These are phyloP conservation scores for Solanum lycopersicoides DNA, from an alignment of 257 asterid genomes.

Conservation along the genomic window DNA sequence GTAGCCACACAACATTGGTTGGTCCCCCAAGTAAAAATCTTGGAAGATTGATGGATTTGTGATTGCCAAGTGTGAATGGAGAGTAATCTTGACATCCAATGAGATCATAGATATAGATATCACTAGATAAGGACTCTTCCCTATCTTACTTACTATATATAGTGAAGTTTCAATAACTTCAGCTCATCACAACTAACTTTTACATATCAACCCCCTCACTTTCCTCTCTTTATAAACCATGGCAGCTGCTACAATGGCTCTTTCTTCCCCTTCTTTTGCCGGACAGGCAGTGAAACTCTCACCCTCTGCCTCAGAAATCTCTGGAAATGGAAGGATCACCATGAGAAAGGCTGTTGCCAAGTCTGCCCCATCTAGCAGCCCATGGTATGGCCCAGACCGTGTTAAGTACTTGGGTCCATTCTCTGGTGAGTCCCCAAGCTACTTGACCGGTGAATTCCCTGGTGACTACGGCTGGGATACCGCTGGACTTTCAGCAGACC, in stretches of 20 bases:
- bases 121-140: neutral
- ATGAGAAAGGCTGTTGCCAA: slow-evolving; percentile 2
- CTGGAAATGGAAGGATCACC: slow-evolving; percentile 7
- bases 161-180: neutral
- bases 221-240: neutral
- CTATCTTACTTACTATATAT: neutral
- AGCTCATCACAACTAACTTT: neutral
- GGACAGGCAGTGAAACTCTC: slow-evolving; percentile 7
- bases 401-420: slow-evolving; percentile 64
- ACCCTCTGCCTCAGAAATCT: neutral
- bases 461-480: slow-evolving; percentile 75
- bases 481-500: slow-evolving; percentile 72
- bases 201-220: neutral
- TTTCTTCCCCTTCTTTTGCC: slow-evolving; percentile 10
- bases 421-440: slow-evolving; percentile 62
- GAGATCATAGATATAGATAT: neutral
- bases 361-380: slow-evolving; percentile 35
- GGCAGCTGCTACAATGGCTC: slow-evolving; percentile 16
- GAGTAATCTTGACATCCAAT: neutral
- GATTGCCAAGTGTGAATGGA: neutral
- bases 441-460: slow-evolving; percentile 59
- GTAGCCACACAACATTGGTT: neutral
- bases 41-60: neutral
- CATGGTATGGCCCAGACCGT: slow-evolving; percentile 68
- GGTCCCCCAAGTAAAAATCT: neutral